A percentile compares a stretch with the other conserved stretches of the same genome.
Evolutionary conservation across 805 yeast species (phyloP).

Genomic region (Scheffersomyces spartinae): DNA sequence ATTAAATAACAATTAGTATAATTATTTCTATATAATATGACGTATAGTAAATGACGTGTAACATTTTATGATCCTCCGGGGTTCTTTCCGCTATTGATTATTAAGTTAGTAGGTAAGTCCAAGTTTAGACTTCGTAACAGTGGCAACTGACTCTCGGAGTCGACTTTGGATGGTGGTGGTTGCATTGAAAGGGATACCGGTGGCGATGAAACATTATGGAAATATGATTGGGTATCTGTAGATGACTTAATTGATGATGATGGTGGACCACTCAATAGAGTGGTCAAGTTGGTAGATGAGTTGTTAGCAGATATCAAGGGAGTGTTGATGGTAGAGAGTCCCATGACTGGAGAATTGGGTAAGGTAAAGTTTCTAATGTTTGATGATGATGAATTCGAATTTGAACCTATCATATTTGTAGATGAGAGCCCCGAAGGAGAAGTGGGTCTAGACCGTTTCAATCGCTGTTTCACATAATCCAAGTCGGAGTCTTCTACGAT

Average conservation of each 20-base stretch:
- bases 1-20: constrained; percentile 7
- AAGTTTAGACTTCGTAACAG: constrained; percentile 29
- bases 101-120: constrained; percentile 28
- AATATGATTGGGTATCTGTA: too few relatives aligned
- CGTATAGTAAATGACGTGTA: too few relatives aligned
- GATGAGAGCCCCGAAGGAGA: too few relatives aligned
- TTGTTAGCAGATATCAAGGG: constrained; percentile 32
- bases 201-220: constrained; percentile 3
- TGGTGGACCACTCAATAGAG: constrained; percentile 13
- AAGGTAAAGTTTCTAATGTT: constrained; percentile 26
- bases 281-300: constrained; percentile 25
- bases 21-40: constrained; percentile 1
- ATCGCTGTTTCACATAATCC: constrained; percentile 30
- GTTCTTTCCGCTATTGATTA: too few relatives aligned
- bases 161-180: constrained; percentile 5
- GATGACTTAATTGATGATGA: constrained; percentile 2
- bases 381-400: too few relatives aligned
- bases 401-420: too few relatives aligned
- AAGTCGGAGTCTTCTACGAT: constrained; percentile 26
- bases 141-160: constrained; percentile 15
- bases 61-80: too few relatives aligned
- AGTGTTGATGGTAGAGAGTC: constrained; percentile 25
- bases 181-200: constrained; percentile 7
- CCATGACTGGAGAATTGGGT: constrained; percentile 33
- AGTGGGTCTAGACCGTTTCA: constrained; percentile 30